Conservation (phyloP, 2,329 filamentous ascomycete species). For the Ceratocystiopsis sp. region DNA sequence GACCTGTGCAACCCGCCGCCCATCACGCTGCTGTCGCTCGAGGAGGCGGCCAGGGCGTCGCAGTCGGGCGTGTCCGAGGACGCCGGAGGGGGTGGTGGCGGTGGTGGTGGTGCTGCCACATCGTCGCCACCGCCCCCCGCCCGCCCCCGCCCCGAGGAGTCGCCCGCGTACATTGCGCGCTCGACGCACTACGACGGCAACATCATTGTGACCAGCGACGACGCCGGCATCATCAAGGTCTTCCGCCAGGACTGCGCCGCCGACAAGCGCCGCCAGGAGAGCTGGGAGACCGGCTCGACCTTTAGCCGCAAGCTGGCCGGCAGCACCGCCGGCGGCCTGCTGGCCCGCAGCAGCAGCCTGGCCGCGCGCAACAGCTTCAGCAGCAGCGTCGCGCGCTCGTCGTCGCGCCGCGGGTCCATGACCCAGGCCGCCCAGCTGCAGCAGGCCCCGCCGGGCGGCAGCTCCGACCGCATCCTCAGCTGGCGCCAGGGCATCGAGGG, state of each 20-base stretch:
- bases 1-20: slow-evolving; percentile 92
- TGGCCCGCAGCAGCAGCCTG: slow-evolving; percentile 39
- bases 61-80: slow-evolving; percentile 11
- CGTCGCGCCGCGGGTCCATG: slow-evolving; percentile 38
- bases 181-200: slow-evolving; percentile 65
- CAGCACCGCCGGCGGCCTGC: slow-evolving; percentile 35
- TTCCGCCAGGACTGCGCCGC: slow-evolving; percentile 90
- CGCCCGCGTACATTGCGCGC: slow-evolving; percentile 60
- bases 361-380: slow-evolving; percentile 33
- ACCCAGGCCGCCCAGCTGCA: slow-evolving; percentile 18
- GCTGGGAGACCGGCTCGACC: slow-evolving; percentile 60
- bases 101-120: too few species aligned
- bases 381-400: slow-evolving; percentile 17
- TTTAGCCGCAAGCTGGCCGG: slow-evolving; percentile 50
- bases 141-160: slow-evolving; percentile 39
- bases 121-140: slow-evolving; percentile 4
- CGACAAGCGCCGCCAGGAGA: slow-evolving; percentile 56
- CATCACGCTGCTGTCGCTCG: slow-evolving; percentile 59
- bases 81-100: too few species aligned
- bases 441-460: slow-evolving; percentile 10
- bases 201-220: slow-evolving; percentile 84
- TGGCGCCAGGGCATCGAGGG: slow-evolving; percentile 58
- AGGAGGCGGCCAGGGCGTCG: slow-evolving; percentile 35
- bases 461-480: slow-evolving; percentile 62
- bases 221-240: slow-evolving; percentile 76